Conservation (phyloP, 140 eudicot species). For the Artemisia princeps region DNA sequence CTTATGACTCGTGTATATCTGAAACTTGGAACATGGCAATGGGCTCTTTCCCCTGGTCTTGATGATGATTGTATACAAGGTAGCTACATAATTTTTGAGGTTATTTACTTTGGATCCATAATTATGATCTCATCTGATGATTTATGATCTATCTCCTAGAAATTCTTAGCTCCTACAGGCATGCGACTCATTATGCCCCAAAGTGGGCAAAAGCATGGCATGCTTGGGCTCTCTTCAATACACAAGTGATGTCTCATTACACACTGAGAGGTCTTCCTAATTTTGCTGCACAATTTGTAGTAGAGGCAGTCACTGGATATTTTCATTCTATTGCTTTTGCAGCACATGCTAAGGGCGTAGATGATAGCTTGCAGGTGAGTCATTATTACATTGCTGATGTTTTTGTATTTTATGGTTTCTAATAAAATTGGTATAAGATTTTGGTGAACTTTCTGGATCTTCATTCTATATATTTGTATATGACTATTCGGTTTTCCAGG, state of each 20-base stretch:
- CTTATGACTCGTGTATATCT: slow-evolving; percentile 86
- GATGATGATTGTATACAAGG: slow-evolving; percentile 94
- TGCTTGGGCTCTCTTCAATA: slow-evolving; percentile 93
- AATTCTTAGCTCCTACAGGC: slow-evolving; percentile 62
- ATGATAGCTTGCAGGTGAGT: slow-evolving; percentile 88
- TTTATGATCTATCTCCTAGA: slow-evolving; percentile 36
- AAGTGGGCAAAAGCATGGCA: slow-evolving; percentile 98
- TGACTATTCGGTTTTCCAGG: background rate
- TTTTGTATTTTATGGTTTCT: background rate
- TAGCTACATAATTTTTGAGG: slow-evolving; percentile 7
- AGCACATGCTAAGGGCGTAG: slow-evolving; percentile 88
- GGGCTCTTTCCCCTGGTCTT: slow-evolving; percentile 84
- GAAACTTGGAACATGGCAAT: slow-evolving; percentile 78
- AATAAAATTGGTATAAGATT: background rate
- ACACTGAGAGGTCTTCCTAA: slow-evolving; percentile 61
- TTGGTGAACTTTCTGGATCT: slow-evolving; percentile 14
- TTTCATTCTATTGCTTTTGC: slow-evolving; percentile 96
- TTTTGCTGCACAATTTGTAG: slow-evolving; percentile 72
- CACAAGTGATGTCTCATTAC: slow-evolving; percentile 97
- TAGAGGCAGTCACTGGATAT: slow-evolving; percentile 96
- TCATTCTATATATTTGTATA: background rate
- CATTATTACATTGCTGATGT: background rate
- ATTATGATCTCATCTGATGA: slow-evolving; percentile 6
- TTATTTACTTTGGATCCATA: background rate
- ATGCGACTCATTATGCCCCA: slow-evolving; percentile 76